Conservation (phyloP, 1,284 basidiomycete genomes). For the Pholiota adiposa region DNA sequence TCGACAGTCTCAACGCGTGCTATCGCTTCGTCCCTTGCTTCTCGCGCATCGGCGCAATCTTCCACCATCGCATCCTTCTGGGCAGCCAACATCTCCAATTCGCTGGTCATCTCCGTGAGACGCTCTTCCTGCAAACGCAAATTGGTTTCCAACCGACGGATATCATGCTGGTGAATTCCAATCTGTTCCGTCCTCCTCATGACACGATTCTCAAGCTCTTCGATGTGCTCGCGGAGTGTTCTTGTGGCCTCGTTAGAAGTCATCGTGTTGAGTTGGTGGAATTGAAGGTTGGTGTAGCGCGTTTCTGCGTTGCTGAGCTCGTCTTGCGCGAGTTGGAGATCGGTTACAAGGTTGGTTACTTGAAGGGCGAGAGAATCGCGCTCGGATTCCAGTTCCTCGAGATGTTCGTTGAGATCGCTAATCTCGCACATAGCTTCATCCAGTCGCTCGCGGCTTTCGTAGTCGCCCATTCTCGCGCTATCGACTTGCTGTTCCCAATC, state of each 20-base stretch:
- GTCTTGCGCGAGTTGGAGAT: conserved; percentile 53
- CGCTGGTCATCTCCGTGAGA: conserved; percentile 64
- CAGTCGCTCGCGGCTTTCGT: conserved; percentile 41
- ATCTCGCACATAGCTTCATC: conserved; percentile 45
- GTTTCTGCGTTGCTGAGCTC: conserved; percentile 58
- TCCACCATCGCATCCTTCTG: conserved; percentile 81
- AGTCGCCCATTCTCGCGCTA: conserved; percentile 36
- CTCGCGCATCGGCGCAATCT: conserved; percentile 74
- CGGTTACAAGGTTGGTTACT: conserved; percentile 61
- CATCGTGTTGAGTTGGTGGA: conserved; percentile 65
- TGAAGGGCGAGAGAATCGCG: conserved; percentile 65
- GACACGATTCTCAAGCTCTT: conserved; percentile 65
- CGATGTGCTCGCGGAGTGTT: conserved; percentile 62
- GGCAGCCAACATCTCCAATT: conserved; percentile 63
- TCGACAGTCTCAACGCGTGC: conserved; percentile 59
- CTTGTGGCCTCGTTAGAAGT: conserved; percentile 56
- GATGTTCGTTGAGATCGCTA: conserved; percentile 41
- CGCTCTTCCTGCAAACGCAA: conserved; percentile 73
- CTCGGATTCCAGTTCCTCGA: conserved; percentile 61
- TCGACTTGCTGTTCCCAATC: conserved; percentile 35
- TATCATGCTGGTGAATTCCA: conserved; percentile 75
- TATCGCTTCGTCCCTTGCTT: conserved; percentile 66
- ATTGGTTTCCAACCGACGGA: conserved; percentile 73
- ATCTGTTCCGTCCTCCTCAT: conserved; percentile 69
- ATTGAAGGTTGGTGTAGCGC: conserved; percentile 62